Percentiles rank a stretch among this genome's conserved stretches.
phyloP scores from a whole-genome alignment of 1,139 yeast genomes.

The Geotrichum histeridarum region DNA sequence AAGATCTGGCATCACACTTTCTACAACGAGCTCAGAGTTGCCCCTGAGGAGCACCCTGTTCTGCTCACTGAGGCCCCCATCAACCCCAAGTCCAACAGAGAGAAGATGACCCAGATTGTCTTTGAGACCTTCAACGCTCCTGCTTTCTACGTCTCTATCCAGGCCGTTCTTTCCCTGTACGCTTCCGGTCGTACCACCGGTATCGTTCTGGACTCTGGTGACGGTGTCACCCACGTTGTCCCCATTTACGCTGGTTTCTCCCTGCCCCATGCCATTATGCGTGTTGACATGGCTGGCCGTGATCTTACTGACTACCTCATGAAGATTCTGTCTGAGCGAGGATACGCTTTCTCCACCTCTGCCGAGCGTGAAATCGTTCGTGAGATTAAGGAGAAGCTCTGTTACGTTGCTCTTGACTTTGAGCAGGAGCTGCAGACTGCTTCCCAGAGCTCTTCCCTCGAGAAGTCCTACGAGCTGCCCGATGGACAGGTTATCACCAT shows the following conservation, averaged over 20 bases:
- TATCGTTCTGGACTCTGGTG: conserved; percentile 99
- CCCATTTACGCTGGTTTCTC: conserved; percentile 99
- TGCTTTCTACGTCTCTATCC: conserved; percentile 97
- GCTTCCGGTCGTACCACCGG: conserved; percentile 99
- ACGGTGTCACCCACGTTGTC: conserved; percentile 99
- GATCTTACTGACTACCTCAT: conserved; percentile 97
- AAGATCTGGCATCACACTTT: conserved; percentile 98
- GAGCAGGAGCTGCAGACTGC: conserved; percentile 99
- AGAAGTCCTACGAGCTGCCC: conserved; percentile 98
- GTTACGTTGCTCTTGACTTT: conserved; percentile 94
- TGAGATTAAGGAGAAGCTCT: conserved; percentile 97
- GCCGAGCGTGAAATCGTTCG: conserved; percentile 99
- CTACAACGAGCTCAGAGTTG: conserved; percentile 96
- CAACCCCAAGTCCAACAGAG: conserved; percentile 99
- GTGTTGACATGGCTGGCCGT: conserved; percentile 99
- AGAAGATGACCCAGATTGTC: conserved; percentile 98
- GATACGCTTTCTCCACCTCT: conserved; percentile 96
- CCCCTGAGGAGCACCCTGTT: conserved; percentile 98
- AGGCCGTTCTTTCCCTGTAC: conserved; percentile 95
- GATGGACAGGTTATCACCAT: conserved; percentile 99
- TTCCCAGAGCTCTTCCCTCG: conserved; percentile 95
- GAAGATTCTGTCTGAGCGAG: conserved; percentile 98
- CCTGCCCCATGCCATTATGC: conserved; percentile 95
- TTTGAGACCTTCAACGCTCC: conserved; percentile 99
- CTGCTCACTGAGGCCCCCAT: conserved; percentile 98